Evolutionary conservation across 345 rosid genomes (phyloP), one percentile per base, ranked within the genome.

Genomic region (Physaria fendleri): DNA sequence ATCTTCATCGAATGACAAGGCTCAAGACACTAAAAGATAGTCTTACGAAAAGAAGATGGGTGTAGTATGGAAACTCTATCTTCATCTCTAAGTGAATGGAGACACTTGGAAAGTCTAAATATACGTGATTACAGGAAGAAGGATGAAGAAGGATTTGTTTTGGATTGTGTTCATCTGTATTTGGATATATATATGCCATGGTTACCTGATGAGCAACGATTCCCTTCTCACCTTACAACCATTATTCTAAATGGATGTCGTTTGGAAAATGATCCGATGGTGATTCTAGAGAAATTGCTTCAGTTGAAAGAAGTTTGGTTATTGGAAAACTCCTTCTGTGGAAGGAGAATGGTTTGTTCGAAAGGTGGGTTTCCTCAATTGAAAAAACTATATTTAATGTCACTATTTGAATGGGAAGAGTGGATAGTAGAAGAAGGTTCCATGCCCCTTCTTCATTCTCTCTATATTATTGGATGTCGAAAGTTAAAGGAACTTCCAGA

Each of bases 261-360:
- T n/a, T 69, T 79, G 15, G 76, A 18, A 2, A 10, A 45, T 10
- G 30, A 75, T 33, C 79, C 82, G 0, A 74, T 77, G 78, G 35
- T 67, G n/a, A 71, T 62, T 9, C 64, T 77, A 37, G 78, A 68
- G 64, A 73, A 60, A 63, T 52, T 80, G 51, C 66, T 52, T 3
- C 33, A 51, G 42, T 68, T 80, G 22, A 28, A 13, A 3, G 34
- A 56, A 45, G 49, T 27, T 29, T 18, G 47, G 64, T 8, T 56
- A 34, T 2, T 5, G 55, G 25, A 34, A 12, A 40, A 40, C 13
- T 8, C 27, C 58, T 75, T 66, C 11, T 1, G 1, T 9, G 80
- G 78, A n/a, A 71, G 29, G n/a, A 15, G 41, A 46, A 68, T 80
- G 34, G 4, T 14, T 49, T 67, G 52, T 53, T 67, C 44, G 12